Percentiles rank a stretch among this genome's conserved stretches.
Conservation (phyloP, 2,329 filamentous ascomycete genomes). For the Simplicillium aogashimaense region DNA sequence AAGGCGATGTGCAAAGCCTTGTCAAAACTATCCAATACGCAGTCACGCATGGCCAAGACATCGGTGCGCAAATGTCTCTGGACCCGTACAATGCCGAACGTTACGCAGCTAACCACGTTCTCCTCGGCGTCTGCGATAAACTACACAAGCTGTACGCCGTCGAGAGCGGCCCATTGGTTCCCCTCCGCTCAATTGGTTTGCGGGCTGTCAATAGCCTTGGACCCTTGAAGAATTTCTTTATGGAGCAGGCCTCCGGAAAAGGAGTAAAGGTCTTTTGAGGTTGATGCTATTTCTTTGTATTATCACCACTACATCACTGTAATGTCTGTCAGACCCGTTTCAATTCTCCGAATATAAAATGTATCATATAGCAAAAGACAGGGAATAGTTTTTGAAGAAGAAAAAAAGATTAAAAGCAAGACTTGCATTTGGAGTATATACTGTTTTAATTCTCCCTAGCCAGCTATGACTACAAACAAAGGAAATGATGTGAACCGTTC, state of each 20-base stretch:
- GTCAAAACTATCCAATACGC: constrained; percentile 65
- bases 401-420: constrained; percentile 9
- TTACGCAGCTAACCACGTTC: constrained; percentile 70
- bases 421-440: constrained; percentile 25
- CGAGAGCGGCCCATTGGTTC: constrained; percentile 68
- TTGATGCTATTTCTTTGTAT: neutral
- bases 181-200: constrained; percentile 67
- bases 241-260: constrained; percentile 58
- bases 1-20: constrained; percentile 78
- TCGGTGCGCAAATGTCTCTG: constrained; percentile 68
- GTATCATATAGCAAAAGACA: constrained; percentile 4
- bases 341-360: constrained; percentile 1
- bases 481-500: constrained; percentile 19
- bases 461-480: constrained; percentile 32
- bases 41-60: constrained; percentile 74
- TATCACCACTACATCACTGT: neutral
- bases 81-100: constrained; percentile 74
- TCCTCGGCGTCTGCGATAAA: constrained; percentile 78
- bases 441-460: constrained; percentile 18
- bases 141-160: constrained; percentile 88
- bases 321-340: too few relatives aligned
- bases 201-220: constrained; percentile 64
- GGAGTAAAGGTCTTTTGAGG: constrained; percentile 33
- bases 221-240: constrained; percentile 74
- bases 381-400: neutral